A percentile compares a stretch with the other conserved stretches of the same genome.
Evolutionary conservation across 2,329 filamentous ascomycete genomes (phyloP).

Genomic region (Neoascochyta sp.): DNA sequence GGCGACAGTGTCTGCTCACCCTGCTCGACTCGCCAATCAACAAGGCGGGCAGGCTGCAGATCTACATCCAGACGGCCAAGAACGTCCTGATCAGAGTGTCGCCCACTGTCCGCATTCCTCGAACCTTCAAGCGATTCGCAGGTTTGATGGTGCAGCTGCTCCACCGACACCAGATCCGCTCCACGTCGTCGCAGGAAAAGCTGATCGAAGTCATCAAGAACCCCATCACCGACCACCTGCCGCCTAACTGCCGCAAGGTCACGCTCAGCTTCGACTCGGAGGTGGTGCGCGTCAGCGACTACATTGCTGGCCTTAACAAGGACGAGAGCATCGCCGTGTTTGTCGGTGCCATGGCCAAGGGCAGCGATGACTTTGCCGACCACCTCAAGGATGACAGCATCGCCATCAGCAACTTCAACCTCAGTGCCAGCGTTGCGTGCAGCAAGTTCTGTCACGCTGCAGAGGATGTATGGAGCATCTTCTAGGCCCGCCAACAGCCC

Average conservation of each 20-base stretch:
- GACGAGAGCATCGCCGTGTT: conserved; percentile 97
- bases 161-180: conserved; percentile 91
- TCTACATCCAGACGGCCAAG: conserved; percentile 97
- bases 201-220: conserved; percentile 96
- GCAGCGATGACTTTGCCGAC: conserved; percentile 91
- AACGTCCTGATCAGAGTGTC: conserved; percentile 97
- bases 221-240: conserved; percentile 93
- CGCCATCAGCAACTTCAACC: conserved; percentile 95
- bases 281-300: conserved; percentile 83
- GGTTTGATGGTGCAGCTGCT: conserved; percentile 98
- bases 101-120: conserved; percentile 93
- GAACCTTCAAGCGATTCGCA: conserved; percentile 98
- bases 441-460: conserved; percentile 99
- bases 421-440: conserved; percentile 96
- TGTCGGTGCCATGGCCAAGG: conserved; percentile 97
- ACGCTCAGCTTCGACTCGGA: conserved; percentile 92
- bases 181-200: conserved; percentile 96
- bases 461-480: conserved; percentile 91
- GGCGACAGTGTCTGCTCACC: conserved; percentile 80
- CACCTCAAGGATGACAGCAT: conserved; percentile 94
- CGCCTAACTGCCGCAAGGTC: conserved; percentile 95
- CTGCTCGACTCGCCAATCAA: conserved; percentile 97
- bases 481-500: conserved; percentile 52
- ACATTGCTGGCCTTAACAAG: conserved; percentile 71
- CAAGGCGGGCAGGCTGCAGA: conserved; percentile 95